Evolutionary conservation across 768 basidiomycete genomes (phyloP), one percentile per base, ranked within the genome.

Genomic region (Coprinopsis marcescibilis): DNA sequence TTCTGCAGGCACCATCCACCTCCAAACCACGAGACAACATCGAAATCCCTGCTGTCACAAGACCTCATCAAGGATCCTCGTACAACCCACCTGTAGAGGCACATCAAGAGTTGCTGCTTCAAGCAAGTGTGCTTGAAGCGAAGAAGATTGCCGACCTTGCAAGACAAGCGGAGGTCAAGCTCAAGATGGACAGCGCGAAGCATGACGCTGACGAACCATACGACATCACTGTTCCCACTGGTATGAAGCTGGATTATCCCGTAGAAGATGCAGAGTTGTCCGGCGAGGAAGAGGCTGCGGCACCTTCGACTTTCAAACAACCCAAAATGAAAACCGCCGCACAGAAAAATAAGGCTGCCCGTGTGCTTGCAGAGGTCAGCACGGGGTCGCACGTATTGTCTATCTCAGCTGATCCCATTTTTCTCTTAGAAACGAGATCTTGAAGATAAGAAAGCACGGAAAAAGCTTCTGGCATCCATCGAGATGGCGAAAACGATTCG

Each of bases 21-120:
- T 58, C 60, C 8, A 70, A 75, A 45, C 72, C 74, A 0, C 73
- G 62, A 34, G 77, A 76, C 17, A 46, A 62, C 17, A 89, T 89
- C 49, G 70, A 75, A 7, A 53, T 85, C 0, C 78, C 84, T 1
- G 84, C 89, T 1, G 76, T 91, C 0, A 55, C 68, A 1, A 66
- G 80, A 2, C 93, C 93, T 0, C 88, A 89, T 53, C 80, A 79
- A 25, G 93, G 93, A 15, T 77, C 84, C 2, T 93, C 90, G 14
- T 97, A 97, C 60, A 96, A 96, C 60, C 93, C 93, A 0, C 80
- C 81, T 0, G 78, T 76, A 1, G 71, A 77, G 3, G 80, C 83
- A 0, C 88, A 95, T 55, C 75, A 78, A 41, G 78, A 80, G 40
- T 76, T 95, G 3, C 60, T 97, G 17, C 65, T 75, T 11, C 65